These are phyloP conservation scores for Orbilia quercus DNA, from an alignment of 2,329 filamentous ascomycete species.

Conservation along the genomic window DNA sequence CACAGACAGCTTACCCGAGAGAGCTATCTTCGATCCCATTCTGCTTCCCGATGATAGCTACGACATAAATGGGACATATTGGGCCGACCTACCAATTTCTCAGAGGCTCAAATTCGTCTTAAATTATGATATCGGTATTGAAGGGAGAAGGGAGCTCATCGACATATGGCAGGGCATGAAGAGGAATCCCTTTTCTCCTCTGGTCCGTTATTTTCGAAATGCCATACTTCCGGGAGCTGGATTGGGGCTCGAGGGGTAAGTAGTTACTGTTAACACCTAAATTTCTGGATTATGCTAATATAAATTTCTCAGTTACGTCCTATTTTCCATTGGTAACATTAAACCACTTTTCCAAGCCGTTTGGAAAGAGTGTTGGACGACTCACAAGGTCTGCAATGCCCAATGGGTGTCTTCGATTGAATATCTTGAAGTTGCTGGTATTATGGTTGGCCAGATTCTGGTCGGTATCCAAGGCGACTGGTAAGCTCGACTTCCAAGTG, in stretches of 20 bases:
- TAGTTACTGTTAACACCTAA: slow-evolving; percentile 27
- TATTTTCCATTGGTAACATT: slow-evolving; percentile 96
- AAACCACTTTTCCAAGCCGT: slow-evolving; percentile 80
- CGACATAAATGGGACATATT: slow-evolving; percentile 84
- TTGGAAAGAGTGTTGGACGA: slow-evolving; percentile 83
- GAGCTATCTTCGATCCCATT: slow-evolving; percentile 77
- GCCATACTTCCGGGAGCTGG: slow-evolving; percentile 93
- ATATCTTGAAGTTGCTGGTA: slow-evolving; percentile 92
- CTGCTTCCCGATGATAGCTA: slow-evolving; percentile 91
- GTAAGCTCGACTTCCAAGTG: slow-evolving; percentile 60
- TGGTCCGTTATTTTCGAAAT: slow-evolving; percentile 89
- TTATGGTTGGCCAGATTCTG: slow-evolving; percentile 90
- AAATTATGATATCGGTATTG: slow-evolving; percentile 71
- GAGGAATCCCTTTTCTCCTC: slow-evolving; percentile 81
- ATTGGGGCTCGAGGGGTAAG: slow-evolving; percentile 83
- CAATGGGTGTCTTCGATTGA: slow-evolving; percentile 87
- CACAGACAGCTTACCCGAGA: slow-evolving; percentile 64
- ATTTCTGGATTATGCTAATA: slow-evolving; percentile 9
- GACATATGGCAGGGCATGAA: slow-evolving; percentile 83
- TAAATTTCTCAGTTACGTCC: slow-evolving; percentile 74
- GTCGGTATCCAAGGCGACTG: slow-evolving; percentile 84
- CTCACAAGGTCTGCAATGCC: slow-evolving; percentile 73
- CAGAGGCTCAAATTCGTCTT: slow-evolving; percentile 80
- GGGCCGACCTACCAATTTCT: slow-evolving; percentile 82
- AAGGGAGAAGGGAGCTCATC: slow-evolving; percentile 75